Evolutionary conservation across 116 monocot genomes (phyloP).

Genomic region (Posidonia oceanica): DNA sequence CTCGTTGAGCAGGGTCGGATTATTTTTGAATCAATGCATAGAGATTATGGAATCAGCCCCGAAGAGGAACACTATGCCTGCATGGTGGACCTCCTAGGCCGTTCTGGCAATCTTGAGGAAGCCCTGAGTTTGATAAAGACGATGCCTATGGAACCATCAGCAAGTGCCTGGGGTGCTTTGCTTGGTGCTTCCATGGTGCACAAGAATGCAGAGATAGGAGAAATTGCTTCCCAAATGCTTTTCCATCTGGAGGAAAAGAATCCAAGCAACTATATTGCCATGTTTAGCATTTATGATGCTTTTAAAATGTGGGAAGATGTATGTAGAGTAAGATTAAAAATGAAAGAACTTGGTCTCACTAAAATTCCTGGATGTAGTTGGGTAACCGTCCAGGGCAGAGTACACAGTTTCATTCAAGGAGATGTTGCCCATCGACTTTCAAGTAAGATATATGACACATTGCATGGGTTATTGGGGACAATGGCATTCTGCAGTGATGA

Average conservation of each 20-base stretch:
- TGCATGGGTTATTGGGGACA: neutral
- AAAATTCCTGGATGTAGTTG: conserved; percentile 64
- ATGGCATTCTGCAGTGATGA: neutral
- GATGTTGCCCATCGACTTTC: conserved; percentile 7
- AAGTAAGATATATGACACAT: conserved; percentile 1
- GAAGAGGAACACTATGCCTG: conserved; percentile 63
- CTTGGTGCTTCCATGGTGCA: conserved; percentile 46
- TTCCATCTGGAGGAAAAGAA: conserved; percentile 38
- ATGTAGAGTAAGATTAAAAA: conserved; percentile 25
- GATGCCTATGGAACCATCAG: conserved; percentile 46
- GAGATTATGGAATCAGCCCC: conserved; percentile 21
- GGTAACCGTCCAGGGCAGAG: conserved; percentile 26
- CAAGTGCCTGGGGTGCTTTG: conserved; percentile 62
- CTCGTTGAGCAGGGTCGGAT: conserved; percentile 29
- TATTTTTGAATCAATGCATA: conserved; percentile 32
- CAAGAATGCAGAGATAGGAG: conserved; percentile 38
- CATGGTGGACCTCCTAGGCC: conserved; percentile 66
- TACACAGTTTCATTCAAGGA: conserved; percentile 42
- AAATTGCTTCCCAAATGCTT: conserved; percentile 39
- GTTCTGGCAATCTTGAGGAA: conserved; percentile 33
- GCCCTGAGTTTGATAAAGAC: conserved; percentile 26
- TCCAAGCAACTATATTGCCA: conserved; percentile 48
- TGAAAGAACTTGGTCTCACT: conserved; percentile 29
- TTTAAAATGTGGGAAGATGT: conserved; percentile 18
- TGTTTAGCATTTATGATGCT: conserved; percentile 45